Percentiles rank a stretch among this genome's conserved stretches.
phyloP scores from a whole-genome alignment of 768 basidiomycete species.

The Stropharia rugosoannulata region DNA sequence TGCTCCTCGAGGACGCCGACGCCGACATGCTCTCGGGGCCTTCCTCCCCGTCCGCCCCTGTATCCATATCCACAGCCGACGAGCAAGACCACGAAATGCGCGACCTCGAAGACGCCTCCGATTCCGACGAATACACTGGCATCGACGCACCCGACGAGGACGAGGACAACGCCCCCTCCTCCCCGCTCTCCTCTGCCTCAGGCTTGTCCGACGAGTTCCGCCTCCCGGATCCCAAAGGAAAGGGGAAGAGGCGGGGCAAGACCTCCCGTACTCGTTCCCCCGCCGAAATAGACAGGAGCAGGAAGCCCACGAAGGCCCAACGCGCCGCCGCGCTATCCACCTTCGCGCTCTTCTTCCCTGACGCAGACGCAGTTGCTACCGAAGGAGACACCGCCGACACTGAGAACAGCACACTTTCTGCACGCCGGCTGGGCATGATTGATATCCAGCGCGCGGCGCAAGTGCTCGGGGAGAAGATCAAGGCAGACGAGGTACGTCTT shows the following conservation, averaged over 20 bases:
- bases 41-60: background rate
- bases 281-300: constrained; percentile 7
- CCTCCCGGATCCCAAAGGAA: background rate
- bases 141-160: background rate
- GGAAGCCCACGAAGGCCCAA: constrained; percentile 50
- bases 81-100: constrained; percentile 26
- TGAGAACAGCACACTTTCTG: constrained; percentile 26
- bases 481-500: constrained; percentile 4
- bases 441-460: constrained; percentile 62
- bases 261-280: constrained; percentile 5
- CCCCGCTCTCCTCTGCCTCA: background rate
- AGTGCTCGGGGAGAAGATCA: constrained; percentile 43
- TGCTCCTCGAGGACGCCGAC: constrained; percentile 52
- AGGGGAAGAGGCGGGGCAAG: background rate
- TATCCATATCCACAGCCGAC: constrained; percentile 19
- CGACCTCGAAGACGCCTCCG: constrained; percentile 19
- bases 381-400: constrained; percentile 17
- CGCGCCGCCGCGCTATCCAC: constrained; percentile 51
- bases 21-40: constrained; percentile 15
- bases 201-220: background rate
- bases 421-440: constrained; percentile 60
- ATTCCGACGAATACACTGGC: constrained; percentile 9
- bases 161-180: background rate
- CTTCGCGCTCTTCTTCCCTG: constrained; percentile 69
- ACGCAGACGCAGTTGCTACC: constrained; percentile 36